phyloP scores from a whole-genome alignment of 805 yeast species.

The Lipomyces anomalus region DNA sequence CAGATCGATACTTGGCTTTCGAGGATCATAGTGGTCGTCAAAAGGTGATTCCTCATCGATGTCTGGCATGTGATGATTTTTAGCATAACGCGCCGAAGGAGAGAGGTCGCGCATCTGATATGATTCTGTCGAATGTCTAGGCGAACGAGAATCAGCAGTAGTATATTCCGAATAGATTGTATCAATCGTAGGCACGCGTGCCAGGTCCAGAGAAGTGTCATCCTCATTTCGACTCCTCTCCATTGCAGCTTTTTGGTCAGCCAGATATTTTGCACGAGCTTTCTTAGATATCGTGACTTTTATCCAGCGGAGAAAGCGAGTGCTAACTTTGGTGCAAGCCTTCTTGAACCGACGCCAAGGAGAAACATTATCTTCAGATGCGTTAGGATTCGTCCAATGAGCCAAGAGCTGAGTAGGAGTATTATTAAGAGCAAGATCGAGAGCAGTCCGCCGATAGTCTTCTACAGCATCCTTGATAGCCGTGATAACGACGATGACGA shows the following conservation, averaged over 20 bases:
- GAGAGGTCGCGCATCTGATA: slow-evolving; percentile 20
- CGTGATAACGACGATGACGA: slow-evolving; percentile 69
- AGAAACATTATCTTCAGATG: slow-evolving; percentile 48
- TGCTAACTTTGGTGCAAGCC: slow-evolving; percentile 36
- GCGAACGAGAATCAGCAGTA: background rate
- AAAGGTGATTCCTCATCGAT: background rate
- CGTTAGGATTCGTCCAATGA: slow-evolving; percentile 55
- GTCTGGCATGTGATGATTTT: slow-evolving; percentile 7
- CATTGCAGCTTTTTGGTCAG: background rate
- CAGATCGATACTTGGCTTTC: slow-evolving; percentile 21
- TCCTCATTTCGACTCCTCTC: background rate
- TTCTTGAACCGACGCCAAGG: slow-evolving; percentile 69
- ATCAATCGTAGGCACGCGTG: background rate
- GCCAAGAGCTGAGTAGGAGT: slow-evolving; percentile 52
- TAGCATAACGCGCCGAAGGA: slow-evolving; percentile 3
- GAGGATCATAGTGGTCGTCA: slow-evolving; percentile 7
- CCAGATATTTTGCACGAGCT: slow-evolving; percentile 8
- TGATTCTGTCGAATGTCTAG: slow-evolving; percentile 12
- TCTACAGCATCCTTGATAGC: slow-evolving; percentile 75
- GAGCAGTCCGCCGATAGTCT: slow-evolving; percentile 59
- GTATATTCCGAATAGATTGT: background rate
- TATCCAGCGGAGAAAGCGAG: slow-evolving; percentile 6
- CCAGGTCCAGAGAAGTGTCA: background rate
- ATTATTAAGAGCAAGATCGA: slow-evolving; percentile 65
- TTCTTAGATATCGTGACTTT: slow-evolving; percentile 11